Base-by-base conservation (phyloP, 2,329 filamentous ascomycete species). In the Stagonosporopsis rhizophila region DNA sequence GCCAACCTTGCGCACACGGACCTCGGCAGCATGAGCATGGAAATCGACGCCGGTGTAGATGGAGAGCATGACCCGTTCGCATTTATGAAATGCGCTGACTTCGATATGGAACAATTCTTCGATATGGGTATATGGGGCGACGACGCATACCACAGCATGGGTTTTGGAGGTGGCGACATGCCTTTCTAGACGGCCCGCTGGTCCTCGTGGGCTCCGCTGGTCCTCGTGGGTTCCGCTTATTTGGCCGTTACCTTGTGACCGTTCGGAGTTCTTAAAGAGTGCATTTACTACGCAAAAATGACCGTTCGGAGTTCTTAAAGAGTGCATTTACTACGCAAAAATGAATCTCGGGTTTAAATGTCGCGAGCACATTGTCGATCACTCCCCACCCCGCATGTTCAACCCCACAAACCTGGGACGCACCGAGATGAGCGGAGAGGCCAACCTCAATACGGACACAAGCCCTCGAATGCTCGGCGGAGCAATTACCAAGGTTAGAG, bases 101-200 rank as follows among this genome's bases (percentile, higher is more conserved):
- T 75, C 41, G 71, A 75, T 34, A 70, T 74, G 65, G 71, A 72
- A 30, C 64, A 64, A 15, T 69, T 75, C 30, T 66, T 74, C n/a
- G 71, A 74, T 22, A 64, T 67, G 46, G 68, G 71, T 3, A 68
- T 74, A 5, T 75, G 70, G 69, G 65, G 71, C 1, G 66, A 67
- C 22, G 64, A 69, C 4, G 58, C 37, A 17, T 73, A 73, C 44
- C 44, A 60, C 23, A 61, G 58, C n/a, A 67, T 75, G 68, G 64
- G 66, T 0, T 73, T 70, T 51, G 70, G 67, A 9, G 61, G 60
- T n/a, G 51, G 58, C 11, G n/a, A 45, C 14, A 48, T 37, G 47
- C 27, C 30, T 15, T 55, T 54, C 23, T 54, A 22, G 22, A 15
- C 5, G 23, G 38, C 30, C 23, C 30, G 6, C 34, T 44, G 20